Base-by-base conservation (phyloP, 148 eudicot species). In the Vaccinium myrtillus region DNA sequence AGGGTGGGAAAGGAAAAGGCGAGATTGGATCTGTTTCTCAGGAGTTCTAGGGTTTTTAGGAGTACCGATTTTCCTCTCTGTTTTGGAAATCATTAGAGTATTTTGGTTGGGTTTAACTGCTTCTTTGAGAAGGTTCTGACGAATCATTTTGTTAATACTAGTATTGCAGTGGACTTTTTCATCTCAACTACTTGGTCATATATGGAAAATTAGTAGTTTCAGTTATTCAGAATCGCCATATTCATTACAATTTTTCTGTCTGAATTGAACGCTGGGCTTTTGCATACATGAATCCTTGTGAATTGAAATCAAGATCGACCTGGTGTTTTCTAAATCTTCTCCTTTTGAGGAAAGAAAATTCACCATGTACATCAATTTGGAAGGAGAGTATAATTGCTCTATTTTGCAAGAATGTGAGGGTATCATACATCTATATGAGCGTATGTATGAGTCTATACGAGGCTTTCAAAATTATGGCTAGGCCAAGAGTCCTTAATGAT, bases 41-140 rank as follows among this genome's bases (percentile, higher is more conserved):
- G 78, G 92, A 90, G 78, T 90, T 90, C 83, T 90, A 90, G 87
- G 81, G 80, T 51, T 77, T n/a, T 55, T 67, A 46, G n/a, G 16
- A 30, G 55, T 59, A 15, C 27, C 3, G 1, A 49, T n/a, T 49
- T 11, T n/a, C 12, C 11, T 76, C 32, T 6, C 53, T 21, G 16
- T 12, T 13, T 48, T 48, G 23, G 13, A 25, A 49, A 48, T 23
- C 23, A 9, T 12, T 30, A 30, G 32, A 13, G 25, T 21, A 30
- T 21, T 15, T 6, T 75, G 7, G 78, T 18, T 36, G 6, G 16
- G 78, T 3, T 14, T 13, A 32, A 43, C 50, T 18, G 65, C n/a
- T 21, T 21, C 1, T 75, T 30, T 30, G 32, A 30, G 32, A 30
- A 30, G 32, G 32, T 30, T 30, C 32, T 13, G 75, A 1, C 32